These are phyloP conservation scores for Paecilomyces variotii DNA, from an alignment of 2,329 filamentous ascomycete genomes.

Conservation along the genomic window DNA sequence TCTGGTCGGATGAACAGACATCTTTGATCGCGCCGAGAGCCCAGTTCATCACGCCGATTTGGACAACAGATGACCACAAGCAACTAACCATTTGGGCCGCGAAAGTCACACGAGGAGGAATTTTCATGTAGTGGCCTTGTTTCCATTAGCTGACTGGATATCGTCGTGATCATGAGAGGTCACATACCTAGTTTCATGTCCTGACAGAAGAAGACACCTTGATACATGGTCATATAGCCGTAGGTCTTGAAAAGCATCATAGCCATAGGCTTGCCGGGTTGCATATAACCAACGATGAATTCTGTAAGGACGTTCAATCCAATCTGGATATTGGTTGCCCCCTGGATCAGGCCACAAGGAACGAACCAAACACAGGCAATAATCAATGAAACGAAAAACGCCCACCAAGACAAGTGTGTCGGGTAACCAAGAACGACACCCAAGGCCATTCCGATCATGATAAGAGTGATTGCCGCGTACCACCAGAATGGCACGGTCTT, in stretches of 20 bases:
- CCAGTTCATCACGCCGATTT: slow-evolving; percentile 41
- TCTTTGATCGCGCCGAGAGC: slow-evolving; percentile 49
- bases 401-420: slow-evolving; percentile 66
- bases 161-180: background rate
- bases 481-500: slow-evolving; percentile 50
- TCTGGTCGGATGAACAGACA: slow-evolving; percentile 54
- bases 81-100: slow-evolving; percentile 44
- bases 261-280: slow-evolving; percentile 60
- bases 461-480: slow-evolving; percentile 41
- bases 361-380: slow-evolving; percentile 58
- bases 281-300: slow-evolving; percentile 65
- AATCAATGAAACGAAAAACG: slow-evolving; percentile 57
- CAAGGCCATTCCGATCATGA: slow-evolving; percentile 45
- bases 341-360: slow-evolving; percentile 56
- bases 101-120: slow-evolving; percentile 45
- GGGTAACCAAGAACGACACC: slow-evolving; percentile 46
- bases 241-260: slow-evolving; percentile 77
- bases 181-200: slow-evolving; percentile 52
- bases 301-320: slow-evolving; percentile 67
- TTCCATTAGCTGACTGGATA: background rate
- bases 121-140: slow-evolving; percentile 54
- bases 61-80: slow-evolving; percentile 43
- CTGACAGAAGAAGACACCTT: slow-evolving; percentile 57
- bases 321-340: slow-evolving; percentile 58
- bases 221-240: slow-evolving; percentile 60